A percentile compares a stretch with the other conserved stretches of the same genome.
Conservation (phyloP, 495 filamentous ascomycete species). For the Bacidia rubella region DNA sequence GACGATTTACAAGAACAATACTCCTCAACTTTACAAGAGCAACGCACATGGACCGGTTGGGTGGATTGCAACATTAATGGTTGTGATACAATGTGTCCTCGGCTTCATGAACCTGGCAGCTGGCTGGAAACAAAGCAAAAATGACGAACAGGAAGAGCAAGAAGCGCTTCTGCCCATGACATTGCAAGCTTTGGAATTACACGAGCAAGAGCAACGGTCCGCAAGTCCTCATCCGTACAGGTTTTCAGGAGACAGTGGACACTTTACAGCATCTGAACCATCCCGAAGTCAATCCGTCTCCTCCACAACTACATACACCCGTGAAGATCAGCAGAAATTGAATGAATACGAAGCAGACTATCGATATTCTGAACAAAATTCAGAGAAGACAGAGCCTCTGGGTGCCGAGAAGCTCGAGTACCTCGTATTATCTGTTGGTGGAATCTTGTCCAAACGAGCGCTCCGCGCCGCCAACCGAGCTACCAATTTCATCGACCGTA, state of each 20-base stretch:
- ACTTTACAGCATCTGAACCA: conserved; percentile 65
- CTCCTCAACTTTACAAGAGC: conserved; percentile 77
- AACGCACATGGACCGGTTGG: conserved; percentile 84
- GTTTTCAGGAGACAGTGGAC: conserved; percentile 77
- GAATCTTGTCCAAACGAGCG: conserved; percentile 46
- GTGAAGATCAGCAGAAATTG: conserved; percentile 38
- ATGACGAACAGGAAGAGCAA: conserved; percentile 23
- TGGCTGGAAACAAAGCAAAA: conserved; percentile 23
- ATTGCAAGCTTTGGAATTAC: conserved; percentile 50
- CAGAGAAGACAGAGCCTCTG: conserved; percentile 32
- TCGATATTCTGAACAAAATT: conserved; percentile 36
- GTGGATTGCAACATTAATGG: conserved; percentile 67
- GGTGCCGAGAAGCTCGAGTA: conserved; percentile 32
- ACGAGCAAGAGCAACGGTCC: conserved; percentile 37
- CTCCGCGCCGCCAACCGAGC: conserved; percentile 42
- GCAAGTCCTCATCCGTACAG: conserved; percentile 37
- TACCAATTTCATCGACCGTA: conserved; percentile 47
- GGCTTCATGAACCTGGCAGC: conserved; percentile 45
- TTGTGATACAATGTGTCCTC: conserved; percentile 53
- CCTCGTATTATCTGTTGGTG: conserved; percentile 33
- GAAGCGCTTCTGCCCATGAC: conserved; percentile 55
- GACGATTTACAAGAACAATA: conserved; percentile 66
- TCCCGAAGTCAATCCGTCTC: conserved; percentile 54
- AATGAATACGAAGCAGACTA: conserved; percentile 39
- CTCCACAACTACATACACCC: conserved; percentile 38